Evolutionary conservation across 164 flowering plant species (phyloP).

Genomic region (Litsea cubeba): DNA sequence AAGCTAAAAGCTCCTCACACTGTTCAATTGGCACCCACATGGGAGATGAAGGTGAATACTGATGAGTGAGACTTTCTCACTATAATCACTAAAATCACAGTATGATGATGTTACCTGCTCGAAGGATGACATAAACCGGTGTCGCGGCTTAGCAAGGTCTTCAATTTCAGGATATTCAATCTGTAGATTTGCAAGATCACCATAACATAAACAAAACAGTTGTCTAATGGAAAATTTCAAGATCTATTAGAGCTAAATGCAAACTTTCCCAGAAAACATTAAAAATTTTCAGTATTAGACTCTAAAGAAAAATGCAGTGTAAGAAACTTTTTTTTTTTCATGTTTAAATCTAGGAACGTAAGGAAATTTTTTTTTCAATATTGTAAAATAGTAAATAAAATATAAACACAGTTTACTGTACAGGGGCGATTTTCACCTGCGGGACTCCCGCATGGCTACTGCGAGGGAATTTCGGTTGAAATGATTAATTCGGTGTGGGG

Average conservation of each 20-base stretch:
- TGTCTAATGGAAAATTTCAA: neutral
- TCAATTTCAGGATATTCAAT: constrained; percentile 98
- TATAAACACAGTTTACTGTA: too few relatives aligned
- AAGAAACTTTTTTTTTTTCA: neutral
- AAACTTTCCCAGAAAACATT: neutral
- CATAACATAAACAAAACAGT: neutral
- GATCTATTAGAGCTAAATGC: neutral
- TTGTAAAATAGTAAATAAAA: too few relatives aligned
- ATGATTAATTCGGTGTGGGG: too few relatives aligned
- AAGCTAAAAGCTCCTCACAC: too few relatives aligned
- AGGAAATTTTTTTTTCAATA: too few relatives aligned
- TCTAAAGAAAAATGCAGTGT: neutral
- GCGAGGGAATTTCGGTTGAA: too few relatives aligned
- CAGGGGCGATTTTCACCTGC: too few relatives aligned
- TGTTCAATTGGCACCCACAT: too few relatives aligned
- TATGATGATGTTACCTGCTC: constrained; percentile 65
- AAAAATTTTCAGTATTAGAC: neutral
- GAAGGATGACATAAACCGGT: constrained; percentile 95
- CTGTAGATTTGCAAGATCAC: constrained; percentile 29
- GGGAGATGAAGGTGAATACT: too few relatives aligned
- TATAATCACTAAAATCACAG: neutral
- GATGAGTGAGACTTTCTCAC: neutral
- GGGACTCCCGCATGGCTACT: too few relatives aligned
- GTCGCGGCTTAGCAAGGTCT: constrained; percentile 81
- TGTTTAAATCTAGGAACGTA: neutral